Percentiles rank a stretch among this genome's conserved stretches.
phyloP scores from a whole-genome alignment of 768 basidiomycete genomes.

The Multifurca ochricompacta region DNA sequence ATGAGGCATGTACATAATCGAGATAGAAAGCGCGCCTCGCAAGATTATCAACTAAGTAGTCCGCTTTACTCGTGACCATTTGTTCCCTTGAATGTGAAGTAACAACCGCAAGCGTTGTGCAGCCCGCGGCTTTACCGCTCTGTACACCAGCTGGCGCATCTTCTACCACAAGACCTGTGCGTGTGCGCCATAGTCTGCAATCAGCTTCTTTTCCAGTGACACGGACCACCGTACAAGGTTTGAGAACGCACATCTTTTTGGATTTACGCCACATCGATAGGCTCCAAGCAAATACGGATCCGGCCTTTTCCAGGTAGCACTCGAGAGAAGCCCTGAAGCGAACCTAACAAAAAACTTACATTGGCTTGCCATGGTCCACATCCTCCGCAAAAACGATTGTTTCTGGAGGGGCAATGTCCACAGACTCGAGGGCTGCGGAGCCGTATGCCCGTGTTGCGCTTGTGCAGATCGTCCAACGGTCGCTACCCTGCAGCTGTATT shows the following conservation, averaged over 20 bases:
- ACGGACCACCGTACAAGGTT: neutral
- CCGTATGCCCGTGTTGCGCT: conserved; percentile 78
- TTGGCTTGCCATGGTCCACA: conserved; percentile 75
- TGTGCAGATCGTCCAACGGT: conserved; percentile 80
- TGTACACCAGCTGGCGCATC: conserved; percentile 84
- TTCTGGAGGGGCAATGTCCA: conserved; percentile 61
- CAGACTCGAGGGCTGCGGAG: conserved; percentile 54
- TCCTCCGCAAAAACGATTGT: conserved; percentile 80
- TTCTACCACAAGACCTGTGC: conserved; percentile 74
- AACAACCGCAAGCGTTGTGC: conserved; percentile 73
- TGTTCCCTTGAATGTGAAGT: conserved; percentile 71
- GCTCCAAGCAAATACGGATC: conserved; percentile 91
- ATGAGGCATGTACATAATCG: neutral
- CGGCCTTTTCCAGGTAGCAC: conserved; percentile 39
- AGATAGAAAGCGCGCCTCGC: conserved; percentile 40
- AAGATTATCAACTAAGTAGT: conserved; percentile 67
- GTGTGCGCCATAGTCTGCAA: neutral
- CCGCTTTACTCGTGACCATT: conserved; percentile 53
- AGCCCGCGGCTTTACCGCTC: conserved; percentile 76
- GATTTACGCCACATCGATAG: conserved; percentile 53
- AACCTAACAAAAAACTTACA: conserved; percentile 30
- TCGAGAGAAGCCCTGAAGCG: neutral
- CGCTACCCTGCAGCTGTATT: conserved; percentile 26
- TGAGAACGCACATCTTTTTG: conserved; percentile 45
- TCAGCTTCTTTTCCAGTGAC: neutral